phyloP scores from a whole-genome alignment of 2,329 filamentous ascomycete species.

The Helicocarpus griseus region DNA sequence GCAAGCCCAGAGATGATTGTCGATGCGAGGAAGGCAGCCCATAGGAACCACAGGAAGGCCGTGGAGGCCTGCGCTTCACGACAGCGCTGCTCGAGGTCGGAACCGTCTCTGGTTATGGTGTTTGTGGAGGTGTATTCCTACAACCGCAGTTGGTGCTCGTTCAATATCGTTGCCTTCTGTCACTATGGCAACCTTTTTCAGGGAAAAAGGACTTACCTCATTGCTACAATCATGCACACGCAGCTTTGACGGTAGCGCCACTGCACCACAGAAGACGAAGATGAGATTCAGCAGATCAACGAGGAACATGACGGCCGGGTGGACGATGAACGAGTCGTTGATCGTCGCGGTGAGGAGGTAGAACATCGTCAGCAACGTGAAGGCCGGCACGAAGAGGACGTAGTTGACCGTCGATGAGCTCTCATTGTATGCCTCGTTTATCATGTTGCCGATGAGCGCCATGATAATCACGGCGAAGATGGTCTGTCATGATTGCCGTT shows the following conservation, averaged over 20 bases:
- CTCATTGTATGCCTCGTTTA: conserved; percentile 37
- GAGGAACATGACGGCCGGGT: conserved; percentile 34
- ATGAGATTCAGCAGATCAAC: conserved; percentile 39
- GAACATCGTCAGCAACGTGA: conserved; percentile 39
- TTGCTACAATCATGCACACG: conserved; percentile 37
- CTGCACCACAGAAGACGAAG: conserved; percentile 39
- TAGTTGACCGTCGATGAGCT: conserved; percentile 51
- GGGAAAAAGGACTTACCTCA: conserved; percentile 22
- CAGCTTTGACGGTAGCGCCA: conserved; percentile 40
- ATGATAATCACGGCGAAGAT: conserved; percentile 51
- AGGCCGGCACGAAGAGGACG: conserved; percentile 39
- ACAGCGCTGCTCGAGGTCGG: conserved; percentile 32
- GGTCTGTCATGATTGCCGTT: conserved; percentile 36
- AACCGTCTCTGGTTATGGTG: conserved; percentile 36
- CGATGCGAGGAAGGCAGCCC: conserved; percentile 34
- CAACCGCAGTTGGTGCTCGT: neutral
- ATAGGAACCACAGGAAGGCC: conserved; percentile 45
- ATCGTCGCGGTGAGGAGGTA: conserved; percentile 38
- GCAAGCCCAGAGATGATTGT: conserved; percentile 30
- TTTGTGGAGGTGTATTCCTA: conserved; percentile 35
- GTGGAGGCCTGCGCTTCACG: conserved; percentile 42
- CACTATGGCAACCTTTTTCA: neutral
- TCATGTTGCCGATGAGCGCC: conserved; percentile 54
- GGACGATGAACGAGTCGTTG: conserved; percentile 29
- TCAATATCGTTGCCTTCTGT: neutral